Percentiles rank a stretch among this genome's conserved stretches.
These are phyloP conservation scores for Carex parvula DNA, from an alignment of 176 grass and related monocot genomes.

Conservation along the genomic window DNA sequence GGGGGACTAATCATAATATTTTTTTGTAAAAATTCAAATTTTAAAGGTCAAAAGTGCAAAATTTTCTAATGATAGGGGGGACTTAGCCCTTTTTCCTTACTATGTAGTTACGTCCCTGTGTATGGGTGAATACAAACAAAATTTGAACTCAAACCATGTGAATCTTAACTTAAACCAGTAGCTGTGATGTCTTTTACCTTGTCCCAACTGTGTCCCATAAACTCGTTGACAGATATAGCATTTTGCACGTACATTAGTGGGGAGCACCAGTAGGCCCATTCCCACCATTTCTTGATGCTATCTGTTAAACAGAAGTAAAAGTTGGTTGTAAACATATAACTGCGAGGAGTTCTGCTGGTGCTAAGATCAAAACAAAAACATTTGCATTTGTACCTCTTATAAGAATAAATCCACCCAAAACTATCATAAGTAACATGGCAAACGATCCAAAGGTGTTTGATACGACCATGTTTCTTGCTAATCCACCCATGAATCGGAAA, in stretches of 20 bases:
- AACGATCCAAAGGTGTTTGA: constrained; percentile 68
- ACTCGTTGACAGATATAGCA: constrained; percentile 70
- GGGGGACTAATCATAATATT: no score
- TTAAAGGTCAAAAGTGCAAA: no score
- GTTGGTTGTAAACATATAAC: constrained; percentile 17
- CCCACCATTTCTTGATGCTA: constrained; percentile 89
- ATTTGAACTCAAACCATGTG: neutral
- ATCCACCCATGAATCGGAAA: constrained; percentile 61
- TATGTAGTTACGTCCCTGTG: no score
- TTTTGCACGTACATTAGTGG: constrained; percentile 86
- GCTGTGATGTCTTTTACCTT: constrained; percentile 25
- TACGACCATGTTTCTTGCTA: constrained; percentile 51
- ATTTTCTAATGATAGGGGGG: no score
- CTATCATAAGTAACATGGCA: constrained; percentile 46
- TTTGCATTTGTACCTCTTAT: constrained; percentile 36
- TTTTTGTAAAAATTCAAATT: no score
- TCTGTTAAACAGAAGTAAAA: constrained; percentile 38
- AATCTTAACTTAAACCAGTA: neutral
- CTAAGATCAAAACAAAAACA: neutral
- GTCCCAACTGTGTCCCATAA: constrained; percentile 74
- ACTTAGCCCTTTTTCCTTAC: no score
- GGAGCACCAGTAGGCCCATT: constrained; percentile 93
- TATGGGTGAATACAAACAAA: neutral
- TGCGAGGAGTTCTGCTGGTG: neutral
- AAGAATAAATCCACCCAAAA: constrained; percentile 47